These are phyloP conservation scores for Alternaria sp. DNA, from an alignment of 2,329 filamentous ascomycete species.

Conservation along the genomic window DNA sequence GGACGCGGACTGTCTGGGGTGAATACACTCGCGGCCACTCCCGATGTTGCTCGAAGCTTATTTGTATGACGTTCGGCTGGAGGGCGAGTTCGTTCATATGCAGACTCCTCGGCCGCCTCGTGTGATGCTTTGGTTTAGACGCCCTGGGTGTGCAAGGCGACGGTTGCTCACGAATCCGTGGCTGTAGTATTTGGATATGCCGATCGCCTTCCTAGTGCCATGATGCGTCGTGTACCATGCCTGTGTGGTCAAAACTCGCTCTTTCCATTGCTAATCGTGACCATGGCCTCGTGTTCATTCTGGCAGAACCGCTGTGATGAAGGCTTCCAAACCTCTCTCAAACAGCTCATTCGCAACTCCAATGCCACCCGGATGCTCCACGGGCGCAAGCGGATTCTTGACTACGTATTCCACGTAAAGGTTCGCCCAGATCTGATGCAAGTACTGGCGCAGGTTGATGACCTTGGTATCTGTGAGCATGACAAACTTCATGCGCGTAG, in stretches of 20 bases:
- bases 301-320: constrained; percentile 64
- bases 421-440: constrained; percentile 99
- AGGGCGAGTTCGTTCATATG: too few species aligned
- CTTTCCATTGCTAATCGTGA: background rate
- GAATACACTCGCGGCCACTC: constrained; percentile 2
- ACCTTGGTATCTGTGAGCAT: constrained; percentile 92
- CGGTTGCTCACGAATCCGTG: background rate
- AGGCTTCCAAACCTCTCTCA: constrained; percentile 75
- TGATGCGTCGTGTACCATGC: background rate
- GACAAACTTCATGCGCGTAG: constrained; percentile 93
- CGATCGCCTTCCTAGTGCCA: background rate
- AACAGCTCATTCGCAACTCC: constrained; percentile 72
- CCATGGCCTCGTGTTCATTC: constrained; percentile 30
- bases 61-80: background rate
- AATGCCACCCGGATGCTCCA: constrained; percentile 67
- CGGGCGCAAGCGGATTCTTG: constrained; percentile 69
- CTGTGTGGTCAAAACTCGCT: background rate
- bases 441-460: constrained; percentile 87
- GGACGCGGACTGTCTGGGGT: constrained; percentile 5
- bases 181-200: background rate
- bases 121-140: background rate
- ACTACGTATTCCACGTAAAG: constrained; percentile 93
- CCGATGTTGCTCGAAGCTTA: constrained; percentile 40
- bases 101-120: background rate
- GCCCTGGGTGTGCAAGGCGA: background rate